A percentile compares a stretch with the other conserved stretches of the same genome.
Evolutionary conservation across 1,139 yeast species (phyloP).

Genomic region (Yamadazyma oceani): DNA sequence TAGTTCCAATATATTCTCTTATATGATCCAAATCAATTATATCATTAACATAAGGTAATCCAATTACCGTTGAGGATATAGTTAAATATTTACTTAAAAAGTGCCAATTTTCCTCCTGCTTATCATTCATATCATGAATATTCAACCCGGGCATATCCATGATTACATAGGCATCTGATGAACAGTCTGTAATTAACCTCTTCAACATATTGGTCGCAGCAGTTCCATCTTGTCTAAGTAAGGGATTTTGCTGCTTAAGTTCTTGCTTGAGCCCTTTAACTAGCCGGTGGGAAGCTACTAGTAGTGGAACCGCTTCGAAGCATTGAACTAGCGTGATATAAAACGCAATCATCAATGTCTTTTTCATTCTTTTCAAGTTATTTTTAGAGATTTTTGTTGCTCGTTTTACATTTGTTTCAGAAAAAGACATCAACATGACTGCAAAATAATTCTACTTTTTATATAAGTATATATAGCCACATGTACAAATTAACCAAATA

Average conservation of each 20-base stretch:
- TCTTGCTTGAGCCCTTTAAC: constrained; percentile 33
- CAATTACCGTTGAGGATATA: constrained; percentile 63
- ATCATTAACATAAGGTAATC: constrained; percentile 53
- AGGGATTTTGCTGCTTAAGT: constrained; percentile 12
- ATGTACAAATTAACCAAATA: too few relatives aligned
- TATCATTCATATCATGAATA: constrained; percentile 53
- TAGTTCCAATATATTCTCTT: constrained; percentile 40
- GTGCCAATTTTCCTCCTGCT: constrained; percentile 45
- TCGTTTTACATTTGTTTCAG: constrained; percentile 9
- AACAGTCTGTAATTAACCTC: constrained; percentile 56
- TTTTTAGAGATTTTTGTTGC: neutral
- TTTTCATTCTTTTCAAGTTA: neutral
- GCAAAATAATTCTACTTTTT: too few relatives aligned
- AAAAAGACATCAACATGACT: neutral
- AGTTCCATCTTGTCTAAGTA: constrained; percentile 13
- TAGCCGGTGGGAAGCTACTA: constrained; percentile 44
- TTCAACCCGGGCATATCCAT: constrained; percentile 70
- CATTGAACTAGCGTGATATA: neutral
- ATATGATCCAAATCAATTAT: constrained; percentile 50
- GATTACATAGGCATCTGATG: constrained; percentile 68
- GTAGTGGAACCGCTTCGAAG: constrained; percentile 27
- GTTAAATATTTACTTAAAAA: constrained; percentile 54
- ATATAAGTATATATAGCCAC: too few relatives aligned
- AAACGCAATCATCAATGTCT: neutral
- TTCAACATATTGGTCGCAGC: constrained; percentile 46